Percentiles rank a stretch among this genome's conserved stretches.
phyloP scores from a whole-genome alignment of 306 rosid genomes.

The Geum urbanum region DNA sequence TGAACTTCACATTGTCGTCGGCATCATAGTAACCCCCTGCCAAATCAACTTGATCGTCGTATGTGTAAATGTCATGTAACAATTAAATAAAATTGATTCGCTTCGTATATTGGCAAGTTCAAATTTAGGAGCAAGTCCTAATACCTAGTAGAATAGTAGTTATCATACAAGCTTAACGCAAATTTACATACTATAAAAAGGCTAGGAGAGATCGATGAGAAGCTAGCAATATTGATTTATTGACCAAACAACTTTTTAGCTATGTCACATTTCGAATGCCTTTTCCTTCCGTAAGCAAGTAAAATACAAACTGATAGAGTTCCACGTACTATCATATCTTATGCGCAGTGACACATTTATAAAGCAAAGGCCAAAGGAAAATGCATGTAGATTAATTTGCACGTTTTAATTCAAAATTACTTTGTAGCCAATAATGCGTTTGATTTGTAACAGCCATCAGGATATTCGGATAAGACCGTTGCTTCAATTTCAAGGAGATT shows the following conservation, averaged over 20 bases:
- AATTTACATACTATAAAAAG: neutral
- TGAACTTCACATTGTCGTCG: constrained; percentile 26
- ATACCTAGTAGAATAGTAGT: neutral
- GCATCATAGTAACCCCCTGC: constrained; percentile 25
- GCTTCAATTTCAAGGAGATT: too few species aligned
- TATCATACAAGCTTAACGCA: neutral
- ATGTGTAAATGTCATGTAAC: neutral
- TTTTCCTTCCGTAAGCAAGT: too few species aligned
- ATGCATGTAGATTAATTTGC: neutral
- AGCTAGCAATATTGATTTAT: neutral
- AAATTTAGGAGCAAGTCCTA: neutral
- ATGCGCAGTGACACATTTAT: too few species aligned
- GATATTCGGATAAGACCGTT: too few species aligned
- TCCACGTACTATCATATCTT: too few species aligned
- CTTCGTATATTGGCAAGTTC: neutral
- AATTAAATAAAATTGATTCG: neutral
- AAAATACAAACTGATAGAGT: too few species aligned
- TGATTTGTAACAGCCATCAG: neutral
- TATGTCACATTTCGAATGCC: neutral
- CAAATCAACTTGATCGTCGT: constrained; percentile 15
- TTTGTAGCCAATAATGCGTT: too few species aligned
- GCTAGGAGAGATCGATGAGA: neutral
- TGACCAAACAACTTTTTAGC: neutral
- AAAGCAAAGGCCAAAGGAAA: too few species aligned
- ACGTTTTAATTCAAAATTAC: neutral